A percentile compares a stretch with the other conserved stretches of the same genome.
Conservation (phyloP, 23 red algal genomes). For the Gracilaria domingensis region DNA sequence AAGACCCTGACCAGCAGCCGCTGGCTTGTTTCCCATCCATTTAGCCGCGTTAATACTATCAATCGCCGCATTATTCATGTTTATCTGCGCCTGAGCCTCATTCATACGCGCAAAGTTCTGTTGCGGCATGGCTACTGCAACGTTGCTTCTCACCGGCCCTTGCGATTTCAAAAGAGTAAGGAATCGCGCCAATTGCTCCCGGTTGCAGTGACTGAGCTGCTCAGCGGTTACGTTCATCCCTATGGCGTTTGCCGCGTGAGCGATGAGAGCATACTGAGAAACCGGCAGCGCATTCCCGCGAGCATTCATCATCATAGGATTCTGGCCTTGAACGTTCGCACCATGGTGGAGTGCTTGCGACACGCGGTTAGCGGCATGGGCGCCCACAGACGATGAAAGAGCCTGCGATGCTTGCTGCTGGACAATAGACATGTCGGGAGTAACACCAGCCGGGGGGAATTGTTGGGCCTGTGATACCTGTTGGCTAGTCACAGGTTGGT, state of each 20-base stretch:
- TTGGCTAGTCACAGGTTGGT: background rate
- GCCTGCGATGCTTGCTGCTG: constrained; percentile 10
- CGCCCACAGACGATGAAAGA: background rate
- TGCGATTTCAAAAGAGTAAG: background rate
- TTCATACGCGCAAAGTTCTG: background rate
- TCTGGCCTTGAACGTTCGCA: background rate
- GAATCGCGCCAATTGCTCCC: background rate
- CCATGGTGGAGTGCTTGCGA: background rate
- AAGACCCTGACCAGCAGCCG: background rate
- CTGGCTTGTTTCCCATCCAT: constrained; percentile 19
- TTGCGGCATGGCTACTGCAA: background rate
- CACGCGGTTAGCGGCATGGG: background rate
- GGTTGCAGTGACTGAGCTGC: background rate
- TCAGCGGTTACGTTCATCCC: background rate
- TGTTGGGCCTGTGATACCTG: background rate
- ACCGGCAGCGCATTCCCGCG: background rate
- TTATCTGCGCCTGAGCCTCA: constrained; percentile 15
- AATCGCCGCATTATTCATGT: background rate
- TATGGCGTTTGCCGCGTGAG: background rate
- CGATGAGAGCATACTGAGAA: background rate
- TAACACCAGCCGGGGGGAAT: background rate
- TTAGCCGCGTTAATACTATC: constrained; percentile 5
- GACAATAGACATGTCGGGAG: background rate
- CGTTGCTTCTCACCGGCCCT: background rate
- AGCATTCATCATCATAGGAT: background rate